Base-by-base conservation (phyloP, 192 early-diverging fungal species). In the Chytriomyces sp. region DNA sequence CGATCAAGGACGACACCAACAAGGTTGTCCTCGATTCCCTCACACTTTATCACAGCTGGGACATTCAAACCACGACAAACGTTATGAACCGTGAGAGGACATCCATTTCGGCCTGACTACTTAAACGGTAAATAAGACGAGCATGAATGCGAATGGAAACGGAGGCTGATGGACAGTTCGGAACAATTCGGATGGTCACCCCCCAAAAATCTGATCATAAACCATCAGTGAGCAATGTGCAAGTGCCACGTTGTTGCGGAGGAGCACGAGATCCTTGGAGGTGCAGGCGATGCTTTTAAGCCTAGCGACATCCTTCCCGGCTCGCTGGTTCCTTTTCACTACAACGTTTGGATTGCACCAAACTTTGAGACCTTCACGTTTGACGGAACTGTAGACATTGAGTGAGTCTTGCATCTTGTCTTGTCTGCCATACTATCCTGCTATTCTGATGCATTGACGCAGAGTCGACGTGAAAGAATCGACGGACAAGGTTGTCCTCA, bases 321-420 rank as follows among this genome's bases (percentile, higher is more conserved):
- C 60, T 91, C 85, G 69, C 89, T 93, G 44, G 85, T 81, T 36
- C 93, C 91, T 5, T 70, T 79, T 31, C 89, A 93, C 73, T 94
- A 94, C 79, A 86, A 90, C 70, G 78, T 93, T 37, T 81, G 84
- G 5, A 75, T 94, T 10, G 88, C 86, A 7, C 91, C 91, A 0
- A 83, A 93, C 72, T 32, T 64, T 26, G 85, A 85, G 25, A 78
- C 84, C 32, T 93, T 94, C 64, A 86, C 84, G 6, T 96, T 93
- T 76, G 79, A 84, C n/a, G 96, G 96, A 56, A 78, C 80, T 54
- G 95, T 94, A 41, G 81, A 77, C 60, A 87, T 95, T 66, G 80
- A 82, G 88, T 93, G 79, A 57, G 83, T 83, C n/a, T 8, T 61
- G 31, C 28, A 36, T 55, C 37, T 40, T 49, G 28, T 57, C 0